Conservation (phyloP, 371 early-diverging fungal species). For the Mucor indicus region DNA sequence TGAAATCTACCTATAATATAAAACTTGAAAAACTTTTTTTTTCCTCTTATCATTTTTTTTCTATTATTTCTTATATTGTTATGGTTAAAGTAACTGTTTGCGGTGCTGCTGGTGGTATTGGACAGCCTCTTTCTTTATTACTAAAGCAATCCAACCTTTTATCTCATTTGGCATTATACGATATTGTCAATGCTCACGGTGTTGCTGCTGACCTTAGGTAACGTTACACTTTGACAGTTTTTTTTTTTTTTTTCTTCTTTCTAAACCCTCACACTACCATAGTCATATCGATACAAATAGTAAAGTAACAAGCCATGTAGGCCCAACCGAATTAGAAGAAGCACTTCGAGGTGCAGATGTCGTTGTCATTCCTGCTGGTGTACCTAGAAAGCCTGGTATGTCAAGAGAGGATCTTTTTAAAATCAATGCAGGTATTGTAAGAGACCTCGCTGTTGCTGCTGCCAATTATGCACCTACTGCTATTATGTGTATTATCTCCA, state of each 20-base stretch:
- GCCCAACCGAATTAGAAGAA: constrained; percentile 29
- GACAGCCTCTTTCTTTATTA: constrained; percentile 83
- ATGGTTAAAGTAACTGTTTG: constrained; percentile 74
- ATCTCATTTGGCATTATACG: constrained; percentile 63
- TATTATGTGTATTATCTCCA: constrained; percentile 79
- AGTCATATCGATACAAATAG: constrained; percentile 68
- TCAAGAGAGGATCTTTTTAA: constrained; percentile 89
- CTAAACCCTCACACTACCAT: not conserved
- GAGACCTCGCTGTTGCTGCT: constrained; percentile 72
- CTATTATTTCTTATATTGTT: not conserved
- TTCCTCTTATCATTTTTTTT: constrained; percentile 14
- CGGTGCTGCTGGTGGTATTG: constrained; percentile 88
- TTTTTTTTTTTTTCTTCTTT: not conserved
- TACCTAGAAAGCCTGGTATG: constrained; percentile 92
- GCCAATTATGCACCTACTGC: constrained; percentile 83
- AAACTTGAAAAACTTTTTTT: too few relatives aligned
- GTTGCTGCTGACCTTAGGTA: constrained; percentile 70
- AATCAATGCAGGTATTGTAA: constrained; percentile 85
- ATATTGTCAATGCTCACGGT: constrained; percentile 71
- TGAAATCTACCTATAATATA: too few relatives aligned
- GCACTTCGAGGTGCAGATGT: constrained; percentile 40
- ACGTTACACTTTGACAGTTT: not conserved
- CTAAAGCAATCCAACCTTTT: constrained; percentile 70
- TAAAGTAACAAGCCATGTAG: constrained; percentile 52
- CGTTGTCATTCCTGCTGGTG: constrained; percentile 94